Percentiles rank a stretch among this genome's conserved stretches.
phyloP scores from a whole-genome alignment of 2,329 filamentous ascomycete species.

The Fusarium globosum region DNA sequence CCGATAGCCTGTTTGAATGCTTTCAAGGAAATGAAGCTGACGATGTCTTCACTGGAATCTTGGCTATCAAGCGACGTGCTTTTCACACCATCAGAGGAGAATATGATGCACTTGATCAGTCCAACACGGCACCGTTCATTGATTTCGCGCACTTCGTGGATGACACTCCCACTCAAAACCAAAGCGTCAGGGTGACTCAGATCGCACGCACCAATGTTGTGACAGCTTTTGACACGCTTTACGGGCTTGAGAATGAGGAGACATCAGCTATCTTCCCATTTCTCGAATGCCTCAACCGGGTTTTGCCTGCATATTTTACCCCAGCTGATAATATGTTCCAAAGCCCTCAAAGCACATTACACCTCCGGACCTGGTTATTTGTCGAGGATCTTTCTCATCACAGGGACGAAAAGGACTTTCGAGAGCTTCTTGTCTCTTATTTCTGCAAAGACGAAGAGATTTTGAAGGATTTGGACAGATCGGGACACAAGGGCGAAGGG shows the following conservation, averaged over 20 bases:
- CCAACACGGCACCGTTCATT: conserved; percentile 42
- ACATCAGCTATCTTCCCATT: conserved; percentile 40
- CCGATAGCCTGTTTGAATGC: conserved; percentile 45
- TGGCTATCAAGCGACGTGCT: conserved; percentile 43
- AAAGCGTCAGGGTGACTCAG: conserved; percentile 10
- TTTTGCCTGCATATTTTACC: conserved; percentile 48
- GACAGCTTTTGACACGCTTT: conserved; percentile 48
- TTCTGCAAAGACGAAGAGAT: conserved; percentile 45
- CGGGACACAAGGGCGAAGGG: neutral
- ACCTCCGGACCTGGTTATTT: conserved; percentile 52
- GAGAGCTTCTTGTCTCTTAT: conserved; percentile 41
- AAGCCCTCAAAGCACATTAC: conserved; percentile 45
- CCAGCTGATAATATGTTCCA: conserved; percentile 23
- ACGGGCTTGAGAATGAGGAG: conserved; percentile 12
- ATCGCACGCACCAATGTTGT: conserved; percentile 52
- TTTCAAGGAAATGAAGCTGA: conserved; percentile 28
- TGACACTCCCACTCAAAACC: neutral
- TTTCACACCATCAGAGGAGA: conserved; percentile 43
- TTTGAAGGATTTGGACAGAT: neutral
- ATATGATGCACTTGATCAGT: conserved; percentile 36
- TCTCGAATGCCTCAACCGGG: conserved; percentile 47
- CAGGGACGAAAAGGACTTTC: conserved; percentile 16
- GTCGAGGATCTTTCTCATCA: conserved; percentile 44
- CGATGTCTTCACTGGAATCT: conserved; percentile 37
- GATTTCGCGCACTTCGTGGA: conserved; percentile 36